Conservation (phyloP, 148 eudicot genomes). For the Limonium bicolor region DNA sequence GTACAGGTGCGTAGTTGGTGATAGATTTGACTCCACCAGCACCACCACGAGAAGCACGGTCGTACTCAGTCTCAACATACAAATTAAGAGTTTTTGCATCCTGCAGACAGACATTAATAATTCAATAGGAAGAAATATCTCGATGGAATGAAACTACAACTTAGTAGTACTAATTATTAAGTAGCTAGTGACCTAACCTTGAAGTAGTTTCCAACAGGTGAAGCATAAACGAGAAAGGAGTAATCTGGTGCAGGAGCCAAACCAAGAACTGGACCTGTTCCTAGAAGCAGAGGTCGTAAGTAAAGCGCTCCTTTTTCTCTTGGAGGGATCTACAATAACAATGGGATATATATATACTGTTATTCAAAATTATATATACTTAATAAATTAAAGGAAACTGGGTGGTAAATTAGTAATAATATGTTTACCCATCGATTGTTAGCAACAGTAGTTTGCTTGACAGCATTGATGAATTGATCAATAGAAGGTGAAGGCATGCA, state of each 20-base stretch:
- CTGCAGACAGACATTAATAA: too few species aligned
- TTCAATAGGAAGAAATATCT: too few species aligned
- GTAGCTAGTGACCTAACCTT: slow-evolving; percentile 22
- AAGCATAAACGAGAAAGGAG: slow-evolving; percentile 73
- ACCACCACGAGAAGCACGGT: slow-evolving; percentile 9
- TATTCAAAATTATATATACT: not conserved
- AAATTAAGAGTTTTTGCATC: slow-evolving; percentile 1
- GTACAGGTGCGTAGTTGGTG: slow-evolving; percentile 3
- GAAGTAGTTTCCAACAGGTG: slow-evolving; percentile 90
- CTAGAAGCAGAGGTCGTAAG: slow-evolving; percentile 82
- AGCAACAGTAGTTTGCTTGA: slow-evolving; percentile 25
- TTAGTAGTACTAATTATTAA: not conserved
- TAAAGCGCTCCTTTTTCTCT: slow-evolving; percentile 81
- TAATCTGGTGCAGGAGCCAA: slow-evolving; percentile 78
- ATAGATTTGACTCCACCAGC: slow-evolving; percentile 4
- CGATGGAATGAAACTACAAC: not conserved
- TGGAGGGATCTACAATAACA: slow-evolving; percentile 61
- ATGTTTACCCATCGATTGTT: slow-evolving; percentile 26
- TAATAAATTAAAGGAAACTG: not conserved
- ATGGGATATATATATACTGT: too few species aligned
- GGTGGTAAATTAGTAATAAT: not conserved
- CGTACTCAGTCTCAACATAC: slow-evolving; percentile 6
- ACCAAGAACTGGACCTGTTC: slow-evolving; percentile 78
- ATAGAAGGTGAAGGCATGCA: slow-evolving; percentile 37
- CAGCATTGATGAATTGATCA: slow-evolving; percentile 32